Percentiles rank a stretch among this genome's conserved stretches.
phyloP scores from a whole-genome alignment of 805 yeast genomes.

The Nakazawaea peltata region DNA sequence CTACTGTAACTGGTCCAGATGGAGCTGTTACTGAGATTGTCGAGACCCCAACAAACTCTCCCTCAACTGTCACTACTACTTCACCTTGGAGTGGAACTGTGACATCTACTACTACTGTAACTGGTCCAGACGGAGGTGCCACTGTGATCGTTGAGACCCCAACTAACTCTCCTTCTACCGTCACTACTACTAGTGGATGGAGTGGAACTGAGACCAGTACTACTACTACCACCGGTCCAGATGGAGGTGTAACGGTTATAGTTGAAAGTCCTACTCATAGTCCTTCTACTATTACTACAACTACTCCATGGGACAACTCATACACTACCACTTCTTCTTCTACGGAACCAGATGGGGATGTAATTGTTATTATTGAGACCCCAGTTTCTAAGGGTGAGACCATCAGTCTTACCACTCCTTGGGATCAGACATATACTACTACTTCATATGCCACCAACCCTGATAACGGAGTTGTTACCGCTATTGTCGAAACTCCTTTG shows the following conservation, averaged over 20 bases:
- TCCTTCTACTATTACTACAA: not conserved
- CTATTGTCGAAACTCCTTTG: not conserved
- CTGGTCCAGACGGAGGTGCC: not conserved
- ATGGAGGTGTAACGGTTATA: not conserved
- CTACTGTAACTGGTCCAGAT: not conserved
- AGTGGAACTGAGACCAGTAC: not conserved
- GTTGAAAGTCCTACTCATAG: not conserved
- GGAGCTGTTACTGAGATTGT: not conserved
- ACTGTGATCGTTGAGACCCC: not conserved
- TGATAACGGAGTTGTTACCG: not conserved
- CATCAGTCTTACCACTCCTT: too few species aligned
- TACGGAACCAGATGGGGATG: not conserved
- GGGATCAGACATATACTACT: too few species aligned
- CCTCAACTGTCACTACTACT: not conserved
- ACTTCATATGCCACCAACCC: too few species aligned
- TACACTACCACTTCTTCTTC: not conserved
- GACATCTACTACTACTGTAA: not conserved
- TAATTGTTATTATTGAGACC: not conserved
- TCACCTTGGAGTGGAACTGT: not conserved
- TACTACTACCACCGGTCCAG: not conserved
- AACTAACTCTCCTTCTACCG: too few species aligned
- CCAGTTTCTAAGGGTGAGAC: too few species aligned
- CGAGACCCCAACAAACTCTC: not conserved
- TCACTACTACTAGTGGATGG: not conserved
- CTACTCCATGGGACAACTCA: not conserved